Conservation (phyloP, 306 rosid genomes). For the Benincasa hispida region DNA sequence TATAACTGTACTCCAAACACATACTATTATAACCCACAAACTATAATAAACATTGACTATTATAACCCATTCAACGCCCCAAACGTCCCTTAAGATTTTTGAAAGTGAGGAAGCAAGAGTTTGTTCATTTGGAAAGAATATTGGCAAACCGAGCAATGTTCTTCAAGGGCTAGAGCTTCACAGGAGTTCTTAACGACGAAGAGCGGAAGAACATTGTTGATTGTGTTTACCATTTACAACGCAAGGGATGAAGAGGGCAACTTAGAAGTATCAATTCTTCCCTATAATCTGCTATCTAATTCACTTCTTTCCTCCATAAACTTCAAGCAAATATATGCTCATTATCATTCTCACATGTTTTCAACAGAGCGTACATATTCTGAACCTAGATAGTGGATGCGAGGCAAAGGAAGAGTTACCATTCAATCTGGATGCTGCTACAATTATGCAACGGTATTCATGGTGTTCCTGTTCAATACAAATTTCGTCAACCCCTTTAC, state of each 20-base stretch:
- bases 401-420: conserved; percentile 53
- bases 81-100: background rate
- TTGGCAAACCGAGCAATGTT: background rate
- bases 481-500: background rate
- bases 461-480: background rate
- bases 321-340: background rate
- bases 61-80: no score
- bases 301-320: background rate
- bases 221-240: background rate
- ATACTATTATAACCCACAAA: no score
- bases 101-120: background rate
- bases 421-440: conserved; percentile 62
- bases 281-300: background rate
- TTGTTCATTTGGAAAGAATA: background rate
- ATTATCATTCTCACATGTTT: background rate
- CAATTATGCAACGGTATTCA: conserved; percentile 42
- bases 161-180: background rate
- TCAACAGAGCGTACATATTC: conserved; percentile 37
- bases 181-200: background rate
- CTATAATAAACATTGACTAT: no score
- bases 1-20: no score
- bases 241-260: background rate
- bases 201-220: background rate
- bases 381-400: conserved; percentile 58
- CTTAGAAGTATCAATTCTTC: background rate